Evolutionary conservation across 306 rosid genomes (phyloP).

Genomic region (Clitoria ternatea): DNA sequence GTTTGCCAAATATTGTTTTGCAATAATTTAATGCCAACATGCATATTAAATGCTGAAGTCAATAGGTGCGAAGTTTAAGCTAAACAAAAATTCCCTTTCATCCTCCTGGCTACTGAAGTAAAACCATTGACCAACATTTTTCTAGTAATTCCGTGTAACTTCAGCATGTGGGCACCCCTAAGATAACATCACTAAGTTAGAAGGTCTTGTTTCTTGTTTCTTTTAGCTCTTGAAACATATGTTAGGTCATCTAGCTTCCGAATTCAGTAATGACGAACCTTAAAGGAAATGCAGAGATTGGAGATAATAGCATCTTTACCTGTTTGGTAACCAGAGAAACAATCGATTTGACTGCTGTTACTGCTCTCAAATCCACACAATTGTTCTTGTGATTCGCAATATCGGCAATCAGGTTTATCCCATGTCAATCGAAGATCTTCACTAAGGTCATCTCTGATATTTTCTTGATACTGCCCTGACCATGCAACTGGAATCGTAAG

Average conservation of each 20-base stretch:
- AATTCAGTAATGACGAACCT: background rate
- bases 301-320: slow-evolving; percentile 36
- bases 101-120: background rate
- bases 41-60: slow-evolving; percentile 24
- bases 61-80: background rate
- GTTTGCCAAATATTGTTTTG: background rate
- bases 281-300: background rate
- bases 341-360: slow-evolving; percentile 37
- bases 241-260: background rate
- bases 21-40: slow-evolving; percentile 20
- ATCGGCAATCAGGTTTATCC: slow-evolving; percentile 54
- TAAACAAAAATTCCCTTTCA: background rate
- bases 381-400: slow-evolving; percentile 48
- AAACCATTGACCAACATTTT: slow-evolving; percentile 26
- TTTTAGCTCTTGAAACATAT: background rate
- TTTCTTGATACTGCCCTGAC: slow-evolving; percentile 21
- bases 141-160: background rate
- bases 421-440: slow-evolving; percentile 51
- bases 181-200: background rate
- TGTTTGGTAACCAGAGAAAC: slow-evolving; percentile 24
- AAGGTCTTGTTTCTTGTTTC: background rate
- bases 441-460: slow-evolving; percentile 25
- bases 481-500: slow-evolving; percentile 35
- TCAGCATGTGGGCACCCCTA: background rate
- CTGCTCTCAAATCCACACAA: slow-evolving; percentile 46